Conservation (phyloP, 495 filamentous ascomycete genomes). For the Trichoderma erinaceum region DNA sequence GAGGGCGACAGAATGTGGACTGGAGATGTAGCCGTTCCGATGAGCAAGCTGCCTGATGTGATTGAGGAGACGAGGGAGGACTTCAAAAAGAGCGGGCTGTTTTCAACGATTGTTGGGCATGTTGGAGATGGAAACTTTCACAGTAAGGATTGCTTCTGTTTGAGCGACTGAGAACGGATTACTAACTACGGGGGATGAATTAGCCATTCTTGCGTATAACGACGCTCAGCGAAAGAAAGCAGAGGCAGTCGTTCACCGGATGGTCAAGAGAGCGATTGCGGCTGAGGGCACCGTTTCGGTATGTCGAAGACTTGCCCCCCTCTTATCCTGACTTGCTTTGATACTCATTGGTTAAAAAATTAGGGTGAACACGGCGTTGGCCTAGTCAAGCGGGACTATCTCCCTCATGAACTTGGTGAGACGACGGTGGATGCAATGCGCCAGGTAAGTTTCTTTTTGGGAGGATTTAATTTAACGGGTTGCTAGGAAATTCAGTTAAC, state of each 20-base stretch:
- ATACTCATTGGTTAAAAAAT: background rate
- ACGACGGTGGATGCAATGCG: conserved; percentile 73
- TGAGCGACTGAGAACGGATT: background rate
- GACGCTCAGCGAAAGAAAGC: conserved; percentile 56
- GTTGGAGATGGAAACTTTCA: conserved; percentile 89
- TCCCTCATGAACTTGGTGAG: conserved; percentile 66
- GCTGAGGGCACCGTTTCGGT: conserved; percentile 76
- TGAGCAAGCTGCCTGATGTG: conserved; percentile 63
- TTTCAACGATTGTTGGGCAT: conserved; percentile 70
- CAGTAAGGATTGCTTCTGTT: conserved; percentile 32
- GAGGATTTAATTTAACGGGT: background rate
- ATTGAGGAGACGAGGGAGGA: conserved; percentile 75
- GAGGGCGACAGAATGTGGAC: conserved; percentile 71
- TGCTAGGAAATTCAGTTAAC: background rate
- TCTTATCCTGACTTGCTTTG: background rate
- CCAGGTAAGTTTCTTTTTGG: conserved; percentile 44
- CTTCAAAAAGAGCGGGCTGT: conserved; percentile 57
- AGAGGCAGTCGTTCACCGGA: conserved; percentile 68
- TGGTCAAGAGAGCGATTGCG: conserved; percentile 78
- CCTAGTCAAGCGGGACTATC: conserved; percentile 74
- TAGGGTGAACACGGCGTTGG: conserved; percentile 76
- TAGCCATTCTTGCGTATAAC: conserved; percentile 67
- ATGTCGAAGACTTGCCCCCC: conserved; percentile 17
- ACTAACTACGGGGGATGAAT: conserved; percentile 19
- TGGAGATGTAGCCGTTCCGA: conserved; percentile 76